Evolutionary conservation across 441 rosid species (phyloP), one percentile per base, ranked within the genome.

Genomic region (Corymbia citriodora): DNA sequence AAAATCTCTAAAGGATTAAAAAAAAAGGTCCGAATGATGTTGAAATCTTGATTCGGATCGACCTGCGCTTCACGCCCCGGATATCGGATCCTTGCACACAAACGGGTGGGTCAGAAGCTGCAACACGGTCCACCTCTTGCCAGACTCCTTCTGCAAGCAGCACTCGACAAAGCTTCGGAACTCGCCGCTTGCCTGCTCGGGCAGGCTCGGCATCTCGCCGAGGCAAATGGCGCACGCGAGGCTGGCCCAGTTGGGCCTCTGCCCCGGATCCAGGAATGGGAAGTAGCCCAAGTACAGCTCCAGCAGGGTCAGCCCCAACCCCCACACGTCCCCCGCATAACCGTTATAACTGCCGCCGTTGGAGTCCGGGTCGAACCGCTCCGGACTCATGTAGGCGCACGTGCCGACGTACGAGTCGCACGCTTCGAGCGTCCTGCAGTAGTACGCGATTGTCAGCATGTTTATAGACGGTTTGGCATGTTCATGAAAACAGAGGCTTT

Each of bases 361-460:
- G n/a, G 88, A 25, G 31, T 87, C 88, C 49, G 88, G 88, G 50
- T 87, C 88, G 88, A 87, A 55, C 45, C 88, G 70, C 70, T 87
- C 88, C 27, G 88, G 88, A 48, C 88, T 87, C 88, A 87, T 87
- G 88, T 87, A 87, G 12, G 88, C 88, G n/a, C 88, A 87, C 50
- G 88, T 87, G 88, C 88, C 88, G 52, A 87, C 88, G 88, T 87
- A 87, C 50, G 88, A 87, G 36, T 55, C 65, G 88, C 88, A 87
- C 11, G 88, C 49, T 55, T 87, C 68, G 50, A 87, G 88, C n/a
- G 29, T 40, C 85, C 85, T 79, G 82, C 82, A 5, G 14, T 19
- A 14, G 5, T 0, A 65, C n/a, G 72, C 18, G 72, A 65, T 33
- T 65, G 36, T 65, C 72, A 65, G 0, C 31, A 65, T 65, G 72